Evolutionary conservation across 2,329 filamentous ascomycete species (phyloP).

Genomic region (Davidsoniella eucalypti): DNA sequence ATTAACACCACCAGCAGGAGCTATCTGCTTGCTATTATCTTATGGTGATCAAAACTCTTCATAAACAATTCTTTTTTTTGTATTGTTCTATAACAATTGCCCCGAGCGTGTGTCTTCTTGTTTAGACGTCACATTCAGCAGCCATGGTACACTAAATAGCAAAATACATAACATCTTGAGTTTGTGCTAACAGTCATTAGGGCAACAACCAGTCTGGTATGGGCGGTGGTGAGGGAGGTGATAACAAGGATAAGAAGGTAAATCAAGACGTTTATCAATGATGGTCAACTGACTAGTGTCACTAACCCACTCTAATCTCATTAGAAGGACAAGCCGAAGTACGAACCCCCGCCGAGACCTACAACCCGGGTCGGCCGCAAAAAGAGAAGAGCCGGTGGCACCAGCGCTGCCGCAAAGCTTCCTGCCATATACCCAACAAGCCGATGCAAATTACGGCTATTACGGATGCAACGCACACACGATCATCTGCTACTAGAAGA

Average conservation of each 20-base stretch:
- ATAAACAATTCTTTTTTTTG: too few relatives aligned
- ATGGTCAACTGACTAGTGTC: neutral
- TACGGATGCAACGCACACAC: conserved; percentile 97
- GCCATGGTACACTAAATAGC: conserved; percentile 1
- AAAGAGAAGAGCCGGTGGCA: conserved; percentile 92
- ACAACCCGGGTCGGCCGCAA: conserved; percentile 94
- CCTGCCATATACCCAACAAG: conserved; percentile 88
- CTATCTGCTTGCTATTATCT: too few relatives aligned
- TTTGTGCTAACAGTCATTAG: conserved; percentile 25
- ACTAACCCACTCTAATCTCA: neutral
- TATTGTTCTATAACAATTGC: neutral
- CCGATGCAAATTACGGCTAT: conserved; percentile 89
- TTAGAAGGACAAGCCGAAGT: conserved; percentile 99
- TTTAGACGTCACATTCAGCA: too few relatives aligned
- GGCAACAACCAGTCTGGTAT: conserved; percentile 80
- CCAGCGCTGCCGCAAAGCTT: conserved; percentile 87
- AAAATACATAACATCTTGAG: neutral
- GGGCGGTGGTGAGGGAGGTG: conserved; percentile 62
- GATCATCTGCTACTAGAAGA: conserved; percentile 94
- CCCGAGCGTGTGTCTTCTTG: too few relatives aligned
- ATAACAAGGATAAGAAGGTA: conserved; percentile 92
- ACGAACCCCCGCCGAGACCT: conserved; percentile 91
- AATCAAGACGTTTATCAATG: conserved; percentile 10
- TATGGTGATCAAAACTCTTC: too few relatives aligned
- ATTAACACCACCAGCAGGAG: neutral